Evolutionary conservation across 1,139 yeast species (phyloP).

Genomic region (Magnusiomyces tetraspermus): DNA sequence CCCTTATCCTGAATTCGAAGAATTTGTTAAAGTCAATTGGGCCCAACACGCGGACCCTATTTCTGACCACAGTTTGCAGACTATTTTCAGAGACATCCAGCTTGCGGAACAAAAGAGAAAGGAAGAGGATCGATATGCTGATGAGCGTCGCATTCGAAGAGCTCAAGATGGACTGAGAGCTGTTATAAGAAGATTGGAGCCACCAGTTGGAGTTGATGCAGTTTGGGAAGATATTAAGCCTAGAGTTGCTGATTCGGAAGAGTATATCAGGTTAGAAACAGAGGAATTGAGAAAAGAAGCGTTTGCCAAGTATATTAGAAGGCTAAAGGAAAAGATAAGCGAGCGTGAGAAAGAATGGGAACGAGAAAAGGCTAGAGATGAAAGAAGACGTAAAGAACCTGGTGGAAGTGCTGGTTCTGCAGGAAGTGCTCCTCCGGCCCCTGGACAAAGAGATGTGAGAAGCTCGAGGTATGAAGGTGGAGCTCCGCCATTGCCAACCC

Average conservation of each 20-base stretch:
- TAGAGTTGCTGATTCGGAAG: slow-evolving; percentile 29
- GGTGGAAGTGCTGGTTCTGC: slow-evolving; percentile 3
- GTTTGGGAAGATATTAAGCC: slow-evolving; percentile 35
- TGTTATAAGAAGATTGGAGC: slow-evolving; percentile 31
- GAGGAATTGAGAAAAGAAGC: slow-evolving; percentile 29
- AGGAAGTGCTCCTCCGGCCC: too few species aligned
- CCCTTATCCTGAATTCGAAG: slow-evolving; percentile 21
- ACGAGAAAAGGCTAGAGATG: slow-evolving; percentile 13
- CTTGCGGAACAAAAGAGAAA: slow-evolving; percentile 13
- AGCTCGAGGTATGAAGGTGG: not conserved
- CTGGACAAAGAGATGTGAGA: not conserved
- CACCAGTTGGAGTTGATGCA: slow-evolving; percentile 25
- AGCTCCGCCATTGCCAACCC: not conserved
- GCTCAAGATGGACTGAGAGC: slow-evolving; percentile 34
- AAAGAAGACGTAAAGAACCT: slow-evolving; percentile 8
- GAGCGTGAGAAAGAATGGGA: slow-evolving; percentile 19
- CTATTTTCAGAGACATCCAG: slow-evolving; percentile 17
- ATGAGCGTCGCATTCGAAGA: slow-evolving; percentile 32
- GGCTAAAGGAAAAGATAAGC: slow-evolving; percentile 24
- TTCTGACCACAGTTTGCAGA: slow-evolving; percentile 14
- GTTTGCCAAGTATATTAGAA: slow-evolving; percentile 29
- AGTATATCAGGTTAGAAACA: slow-evolving; percentile 32
- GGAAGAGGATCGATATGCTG: slow-evolving; percentile 30
- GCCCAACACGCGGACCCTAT: slow-evolving; percentile 14
- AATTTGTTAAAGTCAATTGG: slow-evolving; percentile 16